Conservation (phyloP, 2,329 filamentous ascomycete species). For the Trichoderma semiorbis region DNA sequence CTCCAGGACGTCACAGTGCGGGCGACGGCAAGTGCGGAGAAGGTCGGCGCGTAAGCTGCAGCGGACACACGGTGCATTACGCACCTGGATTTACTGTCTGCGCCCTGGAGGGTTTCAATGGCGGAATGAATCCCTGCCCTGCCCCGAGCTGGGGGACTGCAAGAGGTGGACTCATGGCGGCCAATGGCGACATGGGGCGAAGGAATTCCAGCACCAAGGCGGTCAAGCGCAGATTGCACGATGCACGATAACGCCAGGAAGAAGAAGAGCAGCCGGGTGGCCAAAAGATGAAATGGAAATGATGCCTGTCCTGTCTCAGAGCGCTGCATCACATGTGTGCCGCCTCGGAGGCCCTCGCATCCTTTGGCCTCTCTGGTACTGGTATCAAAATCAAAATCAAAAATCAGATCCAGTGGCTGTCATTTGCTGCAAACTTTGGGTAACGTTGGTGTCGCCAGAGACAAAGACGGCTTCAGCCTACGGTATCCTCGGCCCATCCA, state of each 20-base stretch:
- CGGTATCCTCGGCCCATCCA: slow-evolving; percentile 9
- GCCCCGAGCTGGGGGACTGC: background rate
- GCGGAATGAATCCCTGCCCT: slow-evolving; percentile 8
- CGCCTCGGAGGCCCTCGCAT: background rate
- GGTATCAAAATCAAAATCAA: background rate
- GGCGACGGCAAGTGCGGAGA: background rate
- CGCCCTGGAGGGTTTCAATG: background rate
- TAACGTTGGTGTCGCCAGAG: background rate
- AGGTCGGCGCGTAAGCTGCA: background rate
- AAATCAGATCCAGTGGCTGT: background rate
- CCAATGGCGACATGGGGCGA: background rate
- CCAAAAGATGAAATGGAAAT: background rate
- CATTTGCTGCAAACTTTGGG: background rate
- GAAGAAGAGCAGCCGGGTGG: no score
- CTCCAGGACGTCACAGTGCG: slow-evolving; percentile 2
- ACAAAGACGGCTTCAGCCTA: background rate
- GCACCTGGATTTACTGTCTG: background rate
- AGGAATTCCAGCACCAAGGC: background rate
- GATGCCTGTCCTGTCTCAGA: background rate
- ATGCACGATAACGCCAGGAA: background rate
- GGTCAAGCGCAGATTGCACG: slow-evolving; percentile 8
- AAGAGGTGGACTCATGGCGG: background rate
- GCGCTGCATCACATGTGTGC: background rate
- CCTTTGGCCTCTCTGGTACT: background rate
- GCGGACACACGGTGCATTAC: background rate